Percentiles rank a stretch among this genome's conserved stretches.
Evolutionary conservation across 495 filamentous ascomycete genomes (phyloP).

Genomic region (Daldinia loculata): DNA sequence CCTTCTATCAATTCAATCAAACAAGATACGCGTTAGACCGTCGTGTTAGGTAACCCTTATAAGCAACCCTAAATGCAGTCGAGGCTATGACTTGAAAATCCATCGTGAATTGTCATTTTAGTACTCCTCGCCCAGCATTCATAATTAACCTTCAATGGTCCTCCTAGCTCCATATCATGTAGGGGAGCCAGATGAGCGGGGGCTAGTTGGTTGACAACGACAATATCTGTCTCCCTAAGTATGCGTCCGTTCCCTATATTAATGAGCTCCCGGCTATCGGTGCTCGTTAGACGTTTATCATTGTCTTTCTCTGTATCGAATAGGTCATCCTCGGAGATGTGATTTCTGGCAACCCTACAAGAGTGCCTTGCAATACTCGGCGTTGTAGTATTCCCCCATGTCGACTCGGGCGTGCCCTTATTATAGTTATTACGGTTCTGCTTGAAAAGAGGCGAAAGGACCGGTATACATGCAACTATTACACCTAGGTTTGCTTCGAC

Average conservation of each 20-base stretch:
- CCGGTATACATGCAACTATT: slow-evolving; percentile 59
- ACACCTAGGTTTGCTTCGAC: slow-evolving; percentile 63
- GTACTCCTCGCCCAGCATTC: slow-evolving; percentile 6
- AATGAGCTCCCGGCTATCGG: neutral
- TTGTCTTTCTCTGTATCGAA: neutral
- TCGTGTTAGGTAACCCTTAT: neutral
- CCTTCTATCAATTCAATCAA: no score
- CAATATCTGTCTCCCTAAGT: slow-evolving; percentile 16
- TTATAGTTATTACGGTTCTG: slow-evolving; percentile 46
- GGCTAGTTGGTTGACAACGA: slow-evolving; percentile 14
- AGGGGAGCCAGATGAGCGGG: slow-evolving; percentile 6
- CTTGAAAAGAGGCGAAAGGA: slow-evolving; percentile 60
- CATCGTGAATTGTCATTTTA: neutral
- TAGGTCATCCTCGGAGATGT: slow-evolving; percentile 1
- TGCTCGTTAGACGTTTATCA: neutral
- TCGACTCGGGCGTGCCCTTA: neutral
- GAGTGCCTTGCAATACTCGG: slow-evolving; percentile 1
- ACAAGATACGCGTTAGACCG: no score
- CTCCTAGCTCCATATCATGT: neutral
- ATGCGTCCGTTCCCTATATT: slow-evolving; percentile 6
- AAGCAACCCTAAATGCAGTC: neutral
- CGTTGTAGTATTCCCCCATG: neutral
- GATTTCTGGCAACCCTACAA: neutral
- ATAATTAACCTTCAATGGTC: neutral
- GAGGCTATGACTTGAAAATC: neutral